Conservation (phyloP, 2,329 filamentous ascomycete species). For the Aspergillus udagawae region DNA sequence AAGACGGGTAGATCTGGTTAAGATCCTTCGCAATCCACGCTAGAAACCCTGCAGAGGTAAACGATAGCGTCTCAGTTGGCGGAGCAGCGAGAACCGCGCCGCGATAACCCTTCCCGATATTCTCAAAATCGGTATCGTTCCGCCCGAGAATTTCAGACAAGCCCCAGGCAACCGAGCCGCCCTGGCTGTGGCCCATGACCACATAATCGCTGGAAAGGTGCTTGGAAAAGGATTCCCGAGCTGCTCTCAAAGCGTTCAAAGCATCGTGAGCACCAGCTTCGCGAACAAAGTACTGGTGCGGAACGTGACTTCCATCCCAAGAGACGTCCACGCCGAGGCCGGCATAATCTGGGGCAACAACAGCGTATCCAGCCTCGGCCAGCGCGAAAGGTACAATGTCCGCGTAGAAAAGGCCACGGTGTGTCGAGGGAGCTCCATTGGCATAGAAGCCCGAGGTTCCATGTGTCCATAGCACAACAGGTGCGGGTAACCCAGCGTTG, state of each 20-base stretch:
- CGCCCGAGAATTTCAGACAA: conserved; percentile 9
- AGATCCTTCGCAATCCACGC: conserved; percentile 16
- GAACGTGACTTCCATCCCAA: conserved; percentile 32
- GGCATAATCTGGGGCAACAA: conserved; percentile 45
- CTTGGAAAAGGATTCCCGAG: conserved; percentile 38
- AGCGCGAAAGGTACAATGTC: conserved; percentile 39
- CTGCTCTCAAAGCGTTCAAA: conserved; percentile 42
- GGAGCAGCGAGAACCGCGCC: conserved; percentile 8
- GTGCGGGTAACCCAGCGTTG: conserved; percentile 7
- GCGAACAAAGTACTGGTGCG: conserved; percentile 40
- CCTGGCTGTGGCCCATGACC: conserved; percentile 47
- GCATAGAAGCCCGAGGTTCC: conserved; percentile 43
- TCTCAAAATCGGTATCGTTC: conserved; percentile 3
- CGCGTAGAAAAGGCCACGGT: conserved; percentile 41
- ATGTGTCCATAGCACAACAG: conserved; percentile 44
- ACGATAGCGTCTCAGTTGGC: conserved; percentile 1
- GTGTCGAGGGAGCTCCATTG: conserved; percentile 39
- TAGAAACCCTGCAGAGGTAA: conserved; percentile 3
- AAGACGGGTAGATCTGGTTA: conserved; percentile 8
- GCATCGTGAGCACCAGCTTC: conserved; percentile 43
- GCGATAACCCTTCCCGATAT: conserved; percentile 4
- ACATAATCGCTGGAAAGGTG: conserved; percentile 38
- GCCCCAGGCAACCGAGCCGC: conserved; percentile 44
- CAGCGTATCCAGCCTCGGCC: conserved; percentile 42
- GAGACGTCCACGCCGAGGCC: conserved; percentile 40